Base-by-base conservation (phyloP, 352 stramenopile species). In the Globisporangium uncinulatum region DNA sequence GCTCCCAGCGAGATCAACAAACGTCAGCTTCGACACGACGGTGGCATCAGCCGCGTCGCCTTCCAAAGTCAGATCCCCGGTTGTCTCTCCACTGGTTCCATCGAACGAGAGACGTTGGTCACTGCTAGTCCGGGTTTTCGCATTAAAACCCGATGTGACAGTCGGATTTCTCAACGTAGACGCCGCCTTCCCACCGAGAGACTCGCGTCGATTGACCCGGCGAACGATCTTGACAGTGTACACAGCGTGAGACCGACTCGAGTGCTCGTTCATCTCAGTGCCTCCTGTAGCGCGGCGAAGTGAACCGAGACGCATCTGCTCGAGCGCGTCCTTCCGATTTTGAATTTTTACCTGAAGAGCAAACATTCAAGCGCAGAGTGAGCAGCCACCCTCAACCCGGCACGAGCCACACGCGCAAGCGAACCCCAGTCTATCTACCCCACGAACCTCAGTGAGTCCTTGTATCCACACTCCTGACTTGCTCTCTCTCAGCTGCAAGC, bases 181-280 rank as follows among this genome's bases (percentile, higher is more conserved):
- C 21, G n/a, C 37, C 14, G 37, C 20, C 11, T 51, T 57, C 4
- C 53, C 54, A n/a, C 46, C 53, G 8, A 65, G 36, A 29, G 59
- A 68, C 53, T 57, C 71, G 50, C 46, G 66, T 60, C n/a, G 52
- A 8, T 69, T 71, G 15, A 86, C 53, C 36, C 60, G 61, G 6
- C 81, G 83, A 15, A 94, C 69, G 39, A 95, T 76, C 59, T 92
- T 95, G n/a, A 95, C 71, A 0, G 83, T 94, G 58, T 92, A 95
- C 6, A 95, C 80, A 3, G 86, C 86, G 43, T 95, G 86, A 0
- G 86, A 95, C 11, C 86, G 86, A 78, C 86, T 95, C 0, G 86
- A 95, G 13, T 76, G 79, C 39, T 94, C 83, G 60, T 95, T 95
- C 86, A 95, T 95, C 42, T 89, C 76, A 0, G 86, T 95, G n/a